phyloP scores from a whole-genome alignment of 2,329 filamentous ascomycete genomes.

The Bipolaris oryzae region DNA sequence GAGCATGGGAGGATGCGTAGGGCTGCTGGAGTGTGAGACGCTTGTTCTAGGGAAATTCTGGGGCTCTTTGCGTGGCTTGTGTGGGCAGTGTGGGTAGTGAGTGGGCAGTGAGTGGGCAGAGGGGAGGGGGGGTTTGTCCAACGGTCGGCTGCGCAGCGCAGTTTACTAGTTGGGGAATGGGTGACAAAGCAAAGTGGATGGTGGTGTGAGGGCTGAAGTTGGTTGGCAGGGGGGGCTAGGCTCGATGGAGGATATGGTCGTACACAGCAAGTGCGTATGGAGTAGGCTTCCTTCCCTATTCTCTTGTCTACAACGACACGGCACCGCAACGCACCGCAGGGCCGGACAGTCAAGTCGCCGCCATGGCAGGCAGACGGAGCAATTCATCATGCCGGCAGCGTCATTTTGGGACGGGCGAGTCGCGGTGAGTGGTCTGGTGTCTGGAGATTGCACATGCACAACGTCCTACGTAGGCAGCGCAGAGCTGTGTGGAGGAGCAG shows the following conservation, averaged over 20 bases:
- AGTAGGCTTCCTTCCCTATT: constrained; percentile 15
- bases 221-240: constrained; percentile 17
- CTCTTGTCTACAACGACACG: constrained; percentile 10
- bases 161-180: constrained; percentile 16
- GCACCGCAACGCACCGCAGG: no score
- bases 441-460: constrained; percentile 32
- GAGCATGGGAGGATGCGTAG: constrained; percentile 36
- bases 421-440: constrained; percentile 27
- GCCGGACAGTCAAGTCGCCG: no score
- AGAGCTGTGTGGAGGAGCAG: constrained; percentile 7
- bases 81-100: no score
- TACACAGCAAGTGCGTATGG: constrained; percentile 18
- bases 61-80: constrained; percentile 27
- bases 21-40: constrained; percentile 31
- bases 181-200: constrained; percentile 31
- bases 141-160: constrained; percentile 10
- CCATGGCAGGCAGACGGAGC: constrained; percentile 1
- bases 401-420: constrained; percentile 22
- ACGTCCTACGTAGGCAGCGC: constrained; percentile 17
- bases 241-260: constrained; percentile 33
- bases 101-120: constrained; percentile 7
- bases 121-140: neutral
- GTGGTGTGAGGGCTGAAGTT: constrained; percentile 16
- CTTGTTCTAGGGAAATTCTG: constrained; percentile 23
- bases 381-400: neutral